A percentile compares a stretch with the other conserved stretches of the same genome.
Conservation (phyloP, 805 yeast genomes). For the Lipomyces sp. region DNA sequence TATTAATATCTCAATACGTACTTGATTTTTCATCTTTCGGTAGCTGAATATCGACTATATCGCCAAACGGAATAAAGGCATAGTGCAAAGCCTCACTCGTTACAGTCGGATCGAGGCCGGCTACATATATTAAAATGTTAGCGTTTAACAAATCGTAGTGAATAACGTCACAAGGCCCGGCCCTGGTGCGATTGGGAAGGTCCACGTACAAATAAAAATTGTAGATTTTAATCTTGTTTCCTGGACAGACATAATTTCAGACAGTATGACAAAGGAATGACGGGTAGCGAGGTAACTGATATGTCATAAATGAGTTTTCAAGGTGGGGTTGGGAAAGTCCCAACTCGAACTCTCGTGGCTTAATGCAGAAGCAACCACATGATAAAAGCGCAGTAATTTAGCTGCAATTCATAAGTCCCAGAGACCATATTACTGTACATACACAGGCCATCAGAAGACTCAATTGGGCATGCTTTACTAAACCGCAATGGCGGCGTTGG, state of each 20-base stretch:
- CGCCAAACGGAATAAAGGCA: constrained; percentile 45
- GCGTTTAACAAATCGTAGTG: neutral
- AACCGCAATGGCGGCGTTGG: neutral
- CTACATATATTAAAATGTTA: constrained; percentile 13
- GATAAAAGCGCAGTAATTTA: neutral
- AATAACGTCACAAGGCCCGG: neutral
- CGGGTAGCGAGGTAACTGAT: neutral
- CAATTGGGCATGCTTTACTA: neutral
- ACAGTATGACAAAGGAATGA: neutral
- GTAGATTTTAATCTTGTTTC: constrained; percentile 20
- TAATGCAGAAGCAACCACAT: no score
- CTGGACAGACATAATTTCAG: constrained; percentile 10
- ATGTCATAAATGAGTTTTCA: neutral
- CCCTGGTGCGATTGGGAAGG: neutral
- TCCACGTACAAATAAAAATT: constrained; percentile 23
- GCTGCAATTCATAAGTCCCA: neutral
- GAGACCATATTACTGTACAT: neutral
- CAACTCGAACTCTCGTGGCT: neutral
- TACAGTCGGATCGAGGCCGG: constrained; percentile 32
- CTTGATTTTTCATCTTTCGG: constrained; percentile 31
- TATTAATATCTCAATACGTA: constrained; percentile 10
- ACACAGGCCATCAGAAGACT: constrained; percentile 1
- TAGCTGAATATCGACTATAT: constrained; percentile 40
- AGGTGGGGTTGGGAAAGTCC: neutral
- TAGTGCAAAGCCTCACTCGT: constrained; percentile 37